These are phyloP conservation scores for Calonectria hawksworthii DNA, from an alignment of 2,329 filamentous ascomycete species.

Conservation along the genomic window DNA sequence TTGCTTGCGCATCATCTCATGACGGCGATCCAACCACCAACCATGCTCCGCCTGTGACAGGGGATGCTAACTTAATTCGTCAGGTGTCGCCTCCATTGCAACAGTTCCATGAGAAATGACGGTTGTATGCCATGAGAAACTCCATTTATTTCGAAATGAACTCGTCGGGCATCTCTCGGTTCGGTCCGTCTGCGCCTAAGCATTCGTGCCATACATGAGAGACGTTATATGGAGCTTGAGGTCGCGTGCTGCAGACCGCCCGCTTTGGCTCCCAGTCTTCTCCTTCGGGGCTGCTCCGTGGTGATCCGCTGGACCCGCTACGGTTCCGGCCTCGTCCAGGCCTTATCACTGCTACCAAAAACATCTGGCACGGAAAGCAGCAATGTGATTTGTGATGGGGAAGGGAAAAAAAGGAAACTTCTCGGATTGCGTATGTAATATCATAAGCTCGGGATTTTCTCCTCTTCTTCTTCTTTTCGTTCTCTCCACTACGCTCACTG, in stretches of 20 bases:
- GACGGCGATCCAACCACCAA: constrained; percentile 12
- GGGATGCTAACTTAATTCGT: constrained; percentile 12
- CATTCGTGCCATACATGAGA: background rate
- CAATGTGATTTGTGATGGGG: background rate
- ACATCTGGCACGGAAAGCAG: background rate
- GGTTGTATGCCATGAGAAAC: background rate
- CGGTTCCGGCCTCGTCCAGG: background rate
- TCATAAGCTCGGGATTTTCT: background rate
- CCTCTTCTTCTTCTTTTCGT: background rate
- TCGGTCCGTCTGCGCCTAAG: constrained; percentile 8
- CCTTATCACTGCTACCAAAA: background rate
- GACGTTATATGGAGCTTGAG: background rate
- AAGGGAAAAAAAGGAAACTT: background rate
- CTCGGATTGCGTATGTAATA: background rate
- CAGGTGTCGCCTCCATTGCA: background rate
- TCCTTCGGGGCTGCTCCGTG: background rate
- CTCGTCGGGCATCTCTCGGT: constrained; percentile 7
- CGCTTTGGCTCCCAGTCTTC: background rate
- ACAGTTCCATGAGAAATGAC: background rate
- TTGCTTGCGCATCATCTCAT: constrained; percentile 18
- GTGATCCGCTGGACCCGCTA: background rate
- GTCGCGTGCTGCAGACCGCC: background rate
- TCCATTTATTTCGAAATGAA: background rate
- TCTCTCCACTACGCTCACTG: background rate
- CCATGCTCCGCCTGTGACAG: constrained; percentile 19